Base-by-base conservation (phyloP, 345 rosid species). In the Salix brachista region DNA sequence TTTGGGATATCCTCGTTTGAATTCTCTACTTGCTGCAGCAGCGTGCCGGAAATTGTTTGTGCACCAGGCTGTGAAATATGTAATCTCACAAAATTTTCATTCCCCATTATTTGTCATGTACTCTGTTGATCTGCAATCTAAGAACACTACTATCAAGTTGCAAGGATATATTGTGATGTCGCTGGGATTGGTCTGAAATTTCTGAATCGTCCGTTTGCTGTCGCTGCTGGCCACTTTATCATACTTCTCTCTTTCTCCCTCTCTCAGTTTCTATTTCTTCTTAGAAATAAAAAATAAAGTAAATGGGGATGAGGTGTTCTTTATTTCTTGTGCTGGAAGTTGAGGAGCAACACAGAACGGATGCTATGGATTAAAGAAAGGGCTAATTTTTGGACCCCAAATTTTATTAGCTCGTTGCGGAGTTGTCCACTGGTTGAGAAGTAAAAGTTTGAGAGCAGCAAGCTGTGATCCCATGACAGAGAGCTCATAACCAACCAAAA, bases 51-150 rank as follows among this genome's bases (percentile, higher is more conserved):
- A 80, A 70, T 69, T 71, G 77, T 73, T 42, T 79, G 75, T 65
- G 75, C 77, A 76, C 65, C 79, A 68, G 77, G 80, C 75, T 80
- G 67, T 54, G 78, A 71, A 67, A 58, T 25, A 28, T 80, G 77
- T 79, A 58, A 77, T 76, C 72, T 82, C 54, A 16, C 70, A 78
- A 58, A 41, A 69, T 65, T 81, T 48, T 69, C 32, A 21, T 17
- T 48, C 72, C 69, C 54, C 73, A 25, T 39, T 44, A 25, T 58
- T 58, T 82, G 70, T 61, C 65, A 18, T 60, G 68, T 3, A 23
- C 42, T 74, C 25, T 10, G 41, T 64, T 56, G 44, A 62, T 44
- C 65, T 72, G 77, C 80, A 56, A 34, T 58, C 72, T 54, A 41
- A 71, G 61, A 50, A 41, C 36, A 18, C 17, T 48, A 72, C 41